These are phyloP conservation scores for Colletotrichum karsti DNA, from an alignment of 2,329 filamentous ascomycete genomes.

Conservation along the genomic window DNA sequence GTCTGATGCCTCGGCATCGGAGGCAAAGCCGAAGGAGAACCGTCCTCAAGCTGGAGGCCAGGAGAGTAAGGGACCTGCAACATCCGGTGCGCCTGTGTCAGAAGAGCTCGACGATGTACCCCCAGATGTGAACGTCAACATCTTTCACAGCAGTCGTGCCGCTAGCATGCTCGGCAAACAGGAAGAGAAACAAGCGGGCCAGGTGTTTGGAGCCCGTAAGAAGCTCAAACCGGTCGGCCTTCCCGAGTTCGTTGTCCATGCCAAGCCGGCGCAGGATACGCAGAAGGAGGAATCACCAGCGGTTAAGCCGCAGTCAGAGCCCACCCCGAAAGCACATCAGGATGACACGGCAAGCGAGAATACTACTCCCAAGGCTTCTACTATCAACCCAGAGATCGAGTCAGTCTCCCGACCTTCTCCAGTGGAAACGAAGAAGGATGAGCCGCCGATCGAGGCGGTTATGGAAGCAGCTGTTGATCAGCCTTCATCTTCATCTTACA, in stretches of 20 bases:
- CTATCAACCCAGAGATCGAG: background rate
- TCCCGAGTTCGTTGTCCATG: constrained; percentile 31
- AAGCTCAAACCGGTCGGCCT: constrained; percentile 31
- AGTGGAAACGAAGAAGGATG: background rate
- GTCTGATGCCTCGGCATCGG: constrained; percentile 21
- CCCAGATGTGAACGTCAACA: constrained; percentile 51
- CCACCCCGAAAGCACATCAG: background rate
- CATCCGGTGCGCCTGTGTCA: background rate
- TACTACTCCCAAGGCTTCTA: background rate
- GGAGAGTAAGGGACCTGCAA: background rate
- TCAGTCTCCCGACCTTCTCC: background rate
- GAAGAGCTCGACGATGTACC: constrained; percentile 44
- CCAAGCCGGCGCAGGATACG: background rate
- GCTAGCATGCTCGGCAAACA: constrained; percentile 49
- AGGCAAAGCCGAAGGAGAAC: background rate
- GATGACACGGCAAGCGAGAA: background rate
- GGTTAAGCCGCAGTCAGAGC: background rate
- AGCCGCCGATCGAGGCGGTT: background rate
- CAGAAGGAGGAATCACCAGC: background rate
- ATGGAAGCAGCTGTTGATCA: background rate
- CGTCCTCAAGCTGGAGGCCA: background rate
- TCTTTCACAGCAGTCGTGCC: constrained; percentile 57
- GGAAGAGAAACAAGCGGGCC: background rate
- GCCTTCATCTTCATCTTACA: constrained; percentile 45
- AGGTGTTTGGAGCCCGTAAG: constrained; percentile 5